Conservation (phyloP, 345 rosid genomes). For the Eucalyptus pumila region DNA sequence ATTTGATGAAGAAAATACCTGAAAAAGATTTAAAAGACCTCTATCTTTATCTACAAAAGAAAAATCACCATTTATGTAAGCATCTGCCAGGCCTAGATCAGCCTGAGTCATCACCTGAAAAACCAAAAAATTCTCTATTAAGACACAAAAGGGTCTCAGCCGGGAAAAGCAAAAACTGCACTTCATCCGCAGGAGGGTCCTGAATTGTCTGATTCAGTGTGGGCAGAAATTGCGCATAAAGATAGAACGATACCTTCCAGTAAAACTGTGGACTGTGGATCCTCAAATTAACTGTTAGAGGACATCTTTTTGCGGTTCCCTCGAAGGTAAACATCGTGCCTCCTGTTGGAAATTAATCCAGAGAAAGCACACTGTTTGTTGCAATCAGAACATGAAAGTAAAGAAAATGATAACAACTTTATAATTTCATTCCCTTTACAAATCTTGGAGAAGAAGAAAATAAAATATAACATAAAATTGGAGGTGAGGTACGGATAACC, state of each 20-base stretch:
- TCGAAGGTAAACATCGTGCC: constrained; percentile 65
- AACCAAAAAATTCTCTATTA: not conserved
- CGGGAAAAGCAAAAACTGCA: not conserved
- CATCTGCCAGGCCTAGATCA: constrained; percentile 89
- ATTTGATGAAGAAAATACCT: constrained; percentile 29
- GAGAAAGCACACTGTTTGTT: no score
- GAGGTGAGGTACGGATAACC: no score
- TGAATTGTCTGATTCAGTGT: not conserved
- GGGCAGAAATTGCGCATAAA: not conserved
- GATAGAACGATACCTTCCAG: constrained; percentile 52
- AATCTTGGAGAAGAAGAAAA: no score
- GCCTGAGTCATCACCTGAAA: constrained; percentile 80
- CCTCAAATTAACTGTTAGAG: constrained; percentile 31
- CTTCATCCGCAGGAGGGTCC: not conserved
- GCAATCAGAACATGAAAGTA: no score
- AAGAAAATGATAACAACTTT: no score
- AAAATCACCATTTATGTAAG: constrained; percentile 71
- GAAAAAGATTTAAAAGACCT: constrained; percentile 68
- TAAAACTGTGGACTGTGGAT: constrained; percentile 79
- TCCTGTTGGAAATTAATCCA: no score
- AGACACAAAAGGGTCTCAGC: not conserved
- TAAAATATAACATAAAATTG: no score
- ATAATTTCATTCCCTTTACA: no score
- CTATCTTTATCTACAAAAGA: constrained; percentile 62
- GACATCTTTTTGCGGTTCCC: constrained; percentile 34